Evolutionary conservation across 73 alveolate species (phyloP), one percentile per base, ranked within the genome.

Genomic region (Blepharisma japonicum): DNA sequence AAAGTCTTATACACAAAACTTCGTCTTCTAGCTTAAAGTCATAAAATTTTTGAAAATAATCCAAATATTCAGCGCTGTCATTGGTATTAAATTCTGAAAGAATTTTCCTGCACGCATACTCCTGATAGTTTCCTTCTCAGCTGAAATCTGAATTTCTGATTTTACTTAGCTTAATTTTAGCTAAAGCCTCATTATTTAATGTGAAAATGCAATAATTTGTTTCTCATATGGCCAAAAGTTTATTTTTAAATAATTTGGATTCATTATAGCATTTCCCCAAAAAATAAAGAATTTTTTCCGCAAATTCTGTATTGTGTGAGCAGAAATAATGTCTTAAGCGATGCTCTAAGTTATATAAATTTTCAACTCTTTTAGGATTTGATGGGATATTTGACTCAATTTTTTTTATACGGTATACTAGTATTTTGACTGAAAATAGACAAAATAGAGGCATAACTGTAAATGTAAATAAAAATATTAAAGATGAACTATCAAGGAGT

Each of bases 1-100:
- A 2, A 8, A 61, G 23, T 14, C 47, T 9, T 8, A 61, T 25
- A 25, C 74, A 61, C 5, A 61, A 61, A n/a, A n/a, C 4, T 61
- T 61, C 74, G 23, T 61, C 74, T 14, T 61, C 74, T 14, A 14
- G 38, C 23, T 61, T 61, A 11, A 61, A n/a, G 18, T 61, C 23
- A 14, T 61, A 4, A 14, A 61, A 39, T 25, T 61, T 61, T n/a
- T 8, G 23, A 8, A n/a, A 14, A 25, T 14, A 61, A 61, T 61
- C 23, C 38, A 61, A 39, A 61, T 18, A 61, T n/a, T 25, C 46
- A 25, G 23, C 23, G 5, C 23, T 39, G 14, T 61, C 74, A 25
- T 61, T 61, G 47, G 18, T 14, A 39, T 8, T 39, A 8, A 18
- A 14, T 9, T 25, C 11, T 8, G 14, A 20, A 20, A 14, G 23